phyloP scores from a whole-genome alignment of 371 early-diverging fungal species.

The Nematocida ironsii region DNA sequence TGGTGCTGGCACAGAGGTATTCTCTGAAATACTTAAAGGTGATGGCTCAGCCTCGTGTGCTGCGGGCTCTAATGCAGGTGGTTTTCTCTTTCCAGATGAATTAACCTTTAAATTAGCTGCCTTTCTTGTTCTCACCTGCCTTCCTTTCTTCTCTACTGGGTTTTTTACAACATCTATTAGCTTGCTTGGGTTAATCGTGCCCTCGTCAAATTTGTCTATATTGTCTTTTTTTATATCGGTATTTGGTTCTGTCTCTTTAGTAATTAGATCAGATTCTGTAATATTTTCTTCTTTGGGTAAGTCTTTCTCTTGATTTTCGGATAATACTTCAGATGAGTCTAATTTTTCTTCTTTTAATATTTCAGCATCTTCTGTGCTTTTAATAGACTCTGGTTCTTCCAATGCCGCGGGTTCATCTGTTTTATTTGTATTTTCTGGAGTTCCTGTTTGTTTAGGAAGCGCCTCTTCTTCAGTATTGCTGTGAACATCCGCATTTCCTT shows the following conservation, averaged over 20 bases:
- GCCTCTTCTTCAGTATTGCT: constrained; percentile 9
- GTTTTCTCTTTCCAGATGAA: background rate
- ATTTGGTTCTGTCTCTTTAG: background rate
- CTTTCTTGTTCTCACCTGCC: background rate
- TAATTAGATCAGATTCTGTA: background rate
- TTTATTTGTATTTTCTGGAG: background rate
- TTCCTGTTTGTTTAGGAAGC: background rate
- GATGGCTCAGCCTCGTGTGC: too few relatives aligned
- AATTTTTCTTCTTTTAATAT: too few relatives aligned
- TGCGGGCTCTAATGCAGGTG: background rate
- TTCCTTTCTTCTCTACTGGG: background rate
- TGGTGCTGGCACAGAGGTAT: too few relatives aligned
- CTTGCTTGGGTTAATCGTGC: background rate
- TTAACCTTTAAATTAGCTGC: background rate
- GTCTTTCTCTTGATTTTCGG: background rate
- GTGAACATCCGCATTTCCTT: background rate
- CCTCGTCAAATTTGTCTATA: too few relatives aligned
- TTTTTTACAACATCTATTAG: background rate
- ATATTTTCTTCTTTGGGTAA: background rate
- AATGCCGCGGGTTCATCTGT: background rate
- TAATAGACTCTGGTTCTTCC: background rate
- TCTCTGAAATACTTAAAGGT: too few relatives aligned
- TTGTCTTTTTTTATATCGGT: background rate
- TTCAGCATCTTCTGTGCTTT: too few relatives aligned
- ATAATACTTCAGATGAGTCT: too few relatives aligned